phyloP scores from a whole-genome alignment of 2,329 filamentous ascomycete species.

The Neonectria ditissima region DNA sequence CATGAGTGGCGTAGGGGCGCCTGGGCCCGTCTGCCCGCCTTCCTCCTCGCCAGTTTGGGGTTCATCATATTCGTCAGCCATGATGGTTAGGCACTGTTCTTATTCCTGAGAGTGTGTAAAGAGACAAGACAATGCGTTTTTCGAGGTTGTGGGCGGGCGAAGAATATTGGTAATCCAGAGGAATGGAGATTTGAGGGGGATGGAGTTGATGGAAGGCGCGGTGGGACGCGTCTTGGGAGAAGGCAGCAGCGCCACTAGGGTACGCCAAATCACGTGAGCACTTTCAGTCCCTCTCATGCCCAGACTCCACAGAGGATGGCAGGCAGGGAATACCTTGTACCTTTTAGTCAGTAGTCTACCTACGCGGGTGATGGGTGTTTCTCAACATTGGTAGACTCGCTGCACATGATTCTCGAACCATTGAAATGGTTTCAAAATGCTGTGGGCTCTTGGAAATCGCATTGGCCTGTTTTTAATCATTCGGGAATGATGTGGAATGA shows the following conservation, averaged over 20 bases:
- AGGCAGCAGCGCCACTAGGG: constrained; percentile 42
- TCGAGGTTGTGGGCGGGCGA: not conserved
- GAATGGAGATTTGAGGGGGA: constrained; percentile 31
- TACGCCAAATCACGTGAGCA: constrained; percentile 56
- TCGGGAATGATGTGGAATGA: too few relatives aligned
- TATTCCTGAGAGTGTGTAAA: not conserved
- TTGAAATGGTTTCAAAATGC: too few relatives aligned
- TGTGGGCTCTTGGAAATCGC: too few relatives aligned
- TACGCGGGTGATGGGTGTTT: too few relatives aligned
- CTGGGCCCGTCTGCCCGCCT: constrained; percentile 79
- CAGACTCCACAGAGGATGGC: too few relatives aligned
- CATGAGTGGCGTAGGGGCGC: constrained; percentile 89
- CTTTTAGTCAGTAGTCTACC: too few relatives aligned
- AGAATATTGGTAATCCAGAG: constrained; percentile 30
- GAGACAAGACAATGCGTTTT: not conserved
- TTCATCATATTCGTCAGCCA: constrained; percentile 73
- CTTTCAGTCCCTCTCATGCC: not conserved
- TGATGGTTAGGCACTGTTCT: constrained; percentile 39
- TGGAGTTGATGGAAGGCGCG: constrained; percentile 45
- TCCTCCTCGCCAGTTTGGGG: constrained; percentile 78
- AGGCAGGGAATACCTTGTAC: too few relatives aligned
- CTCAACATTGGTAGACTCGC: too few relatives aligned
- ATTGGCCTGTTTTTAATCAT: too few relatives aligned
- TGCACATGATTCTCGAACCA: too few relatives aligned
- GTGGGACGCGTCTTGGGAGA: constrained; percentile 49